Evolutionary conservation across 306 rosid species (phyloP).

Genomic region (Fagus crenata): DNA sequence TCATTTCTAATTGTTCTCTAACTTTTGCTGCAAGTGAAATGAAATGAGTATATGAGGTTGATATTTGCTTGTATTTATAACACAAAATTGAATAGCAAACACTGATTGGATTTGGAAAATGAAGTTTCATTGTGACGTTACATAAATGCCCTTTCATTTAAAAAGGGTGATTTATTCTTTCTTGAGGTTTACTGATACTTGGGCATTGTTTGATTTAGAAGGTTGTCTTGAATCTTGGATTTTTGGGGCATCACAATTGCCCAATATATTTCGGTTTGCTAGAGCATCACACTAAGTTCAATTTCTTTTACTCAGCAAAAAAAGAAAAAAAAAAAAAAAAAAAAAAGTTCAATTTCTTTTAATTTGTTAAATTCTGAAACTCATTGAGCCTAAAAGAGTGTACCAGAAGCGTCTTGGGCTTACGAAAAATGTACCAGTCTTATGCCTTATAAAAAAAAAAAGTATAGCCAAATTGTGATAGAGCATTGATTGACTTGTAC

Average conservation of each 20-base stretch:
- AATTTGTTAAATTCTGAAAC: no score
- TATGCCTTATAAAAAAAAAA: no score
- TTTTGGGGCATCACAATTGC: background rate
- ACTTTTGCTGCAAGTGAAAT: background rate
- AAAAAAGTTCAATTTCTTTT: no score
- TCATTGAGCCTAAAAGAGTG: no score
- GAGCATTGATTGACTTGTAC: no score
- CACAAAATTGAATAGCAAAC: background rate
- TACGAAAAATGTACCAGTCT: no score
- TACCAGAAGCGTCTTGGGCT: no score
- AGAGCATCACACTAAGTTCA: background rate
- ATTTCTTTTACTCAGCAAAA: no score
- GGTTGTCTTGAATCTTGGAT: constrained; percentile 15
- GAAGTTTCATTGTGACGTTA: constrained; percentile 32
- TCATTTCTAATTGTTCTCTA: constrained; percentile 30
- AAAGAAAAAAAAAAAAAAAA: no score
- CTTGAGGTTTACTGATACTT: constrained; percentile 14
- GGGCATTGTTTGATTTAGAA: constrained; percentile 17
- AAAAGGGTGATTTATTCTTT: constrained; percentile 1
- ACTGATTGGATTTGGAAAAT: constrained; percentile 24
- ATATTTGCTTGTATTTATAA: constrained; percentile 10
- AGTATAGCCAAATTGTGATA: no score
- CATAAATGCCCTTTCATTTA: constrained; percentile 25
- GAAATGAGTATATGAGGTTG: background rate
- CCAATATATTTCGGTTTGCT: background rate